Percentiles rank a stretch among this genome's conserved stretches.
Conservation (phyloP, 805 yeast genomes). For the Spathaspora gorwiae region DNA sequence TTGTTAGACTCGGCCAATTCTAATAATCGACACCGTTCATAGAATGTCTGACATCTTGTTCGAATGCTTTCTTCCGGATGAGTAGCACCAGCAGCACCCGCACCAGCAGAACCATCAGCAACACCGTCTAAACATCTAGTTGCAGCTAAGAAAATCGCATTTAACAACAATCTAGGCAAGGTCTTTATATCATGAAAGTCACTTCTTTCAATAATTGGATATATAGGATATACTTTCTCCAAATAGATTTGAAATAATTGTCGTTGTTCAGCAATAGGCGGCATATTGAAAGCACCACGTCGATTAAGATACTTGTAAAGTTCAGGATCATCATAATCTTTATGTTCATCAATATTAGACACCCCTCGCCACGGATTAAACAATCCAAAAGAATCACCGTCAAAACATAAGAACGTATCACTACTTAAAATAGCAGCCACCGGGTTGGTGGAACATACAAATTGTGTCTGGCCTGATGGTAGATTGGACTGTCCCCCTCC, state of each 20-base stretch:
- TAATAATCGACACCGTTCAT: conserved; percentile 2
- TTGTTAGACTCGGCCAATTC: conserved; percentile 1
- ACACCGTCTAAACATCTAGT: neutral
- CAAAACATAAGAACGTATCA: conserved; percentile 4
- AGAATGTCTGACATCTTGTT: neutral
- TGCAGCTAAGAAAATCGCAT: conserved; percentile 3
- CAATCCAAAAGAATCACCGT: conserved; percentile 3
- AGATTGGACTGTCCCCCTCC: neutral
- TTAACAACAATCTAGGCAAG: neutral
- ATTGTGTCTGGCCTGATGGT: neutral
- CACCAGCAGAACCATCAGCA: neutral
- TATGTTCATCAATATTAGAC: neutral
- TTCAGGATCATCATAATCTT: neutral
- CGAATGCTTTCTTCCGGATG: neutral
- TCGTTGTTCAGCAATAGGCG: conserved; percentile 2
- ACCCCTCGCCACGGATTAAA: conserved; percentile 2
- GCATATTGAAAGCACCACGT: conserved; percentile 1
- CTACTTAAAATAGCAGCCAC: conserved; percentile 1
- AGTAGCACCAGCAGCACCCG: neutral
- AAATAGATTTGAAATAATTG: neutral
- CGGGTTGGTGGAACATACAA: conserved; percentile 3
- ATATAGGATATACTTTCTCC: neutral
- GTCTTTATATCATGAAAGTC: neutral
- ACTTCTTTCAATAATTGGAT: neutral
- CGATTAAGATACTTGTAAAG: neutral